Conservation (phyloP, 2,329 filamentous ascomycete genomes). For the Botrytis cinerea region DNA sequence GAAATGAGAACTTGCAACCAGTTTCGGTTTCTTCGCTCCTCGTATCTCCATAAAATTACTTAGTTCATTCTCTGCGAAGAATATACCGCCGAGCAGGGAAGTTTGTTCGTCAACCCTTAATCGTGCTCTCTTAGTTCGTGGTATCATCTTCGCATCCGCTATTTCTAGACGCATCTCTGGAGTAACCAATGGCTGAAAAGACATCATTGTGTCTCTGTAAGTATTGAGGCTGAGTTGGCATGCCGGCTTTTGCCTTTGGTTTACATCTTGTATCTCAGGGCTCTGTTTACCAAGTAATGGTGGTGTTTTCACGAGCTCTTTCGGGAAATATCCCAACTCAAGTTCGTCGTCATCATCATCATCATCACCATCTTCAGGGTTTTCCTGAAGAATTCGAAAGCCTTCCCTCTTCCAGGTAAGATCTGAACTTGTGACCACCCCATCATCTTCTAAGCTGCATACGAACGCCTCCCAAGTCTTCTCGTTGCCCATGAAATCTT, state of each 20-base stretch:
- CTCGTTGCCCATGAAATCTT: constrained; percentile 46
- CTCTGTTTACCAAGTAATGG: constrained; percentile 47
- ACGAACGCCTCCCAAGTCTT: constrained; percentile 44
- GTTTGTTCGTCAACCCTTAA: constrained; percentile 25
- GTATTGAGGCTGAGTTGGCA: neutral
- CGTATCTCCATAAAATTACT: constrained; percentile 54
- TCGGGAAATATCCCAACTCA: constrained; percentile 33
- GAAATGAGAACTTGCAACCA: constrained; percentile 40
- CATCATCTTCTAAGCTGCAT: constrained; percentile 33
- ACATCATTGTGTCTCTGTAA: neutral
- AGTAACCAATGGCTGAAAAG: neutral
- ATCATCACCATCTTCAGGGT: constrained; percentile 40
- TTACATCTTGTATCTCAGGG: constrained; percentile 30
- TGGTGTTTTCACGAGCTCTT: constrained; percentile 40
- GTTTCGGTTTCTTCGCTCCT: constrained; percentile 42
- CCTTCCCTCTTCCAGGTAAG: constrained; percentile 52
- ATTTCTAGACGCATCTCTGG: neutral
- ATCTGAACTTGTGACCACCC: constrained; percentile 44
- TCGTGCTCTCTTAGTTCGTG: constrained; percentile 30
- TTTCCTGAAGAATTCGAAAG: constrained; percentile 47
- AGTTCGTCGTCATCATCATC: constrained; percentile 43
- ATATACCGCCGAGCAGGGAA: constrained; percentile 33
- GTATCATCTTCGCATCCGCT: constrained; percentile 1
- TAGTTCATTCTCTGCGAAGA: constrained; percentile 48
- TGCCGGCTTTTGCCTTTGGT: neutral